These are phyloP conservation scores for Solanum chiquidenum DNA, from an alignment of 257 asterid genomes.

Conservation along the genomic window DNA sequence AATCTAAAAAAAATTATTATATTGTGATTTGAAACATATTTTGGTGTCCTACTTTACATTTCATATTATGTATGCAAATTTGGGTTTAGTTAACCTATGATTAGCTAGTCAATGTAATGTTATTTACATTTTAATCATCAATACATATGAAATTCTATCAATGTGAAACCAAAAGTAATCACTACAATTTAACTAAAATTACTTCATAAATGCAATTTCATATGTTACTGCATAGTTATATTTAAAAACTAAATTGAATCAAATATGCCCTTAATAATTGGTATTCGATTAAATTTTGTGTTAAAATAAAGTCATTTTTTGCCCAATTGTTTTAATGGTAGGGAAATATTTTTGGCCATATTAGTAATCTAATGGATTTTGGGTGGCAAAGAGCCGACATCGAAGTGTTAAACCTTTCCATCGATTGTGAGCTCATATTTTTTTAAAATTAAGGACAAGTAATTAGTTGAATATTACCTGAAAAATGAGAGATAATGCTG, in stretches of 20 bases:
- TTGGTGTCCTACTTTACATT: not conserved
- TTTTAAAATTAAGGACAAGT: not conserved
- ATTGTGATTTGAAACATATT: not conserved
- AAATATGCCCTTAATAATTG: not conserved
- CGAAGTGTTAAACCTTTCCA: no score
- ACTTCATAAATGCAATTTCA: not conserved
- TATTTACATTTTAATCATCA: not conserved
- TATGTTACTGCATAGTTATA: not conserved
- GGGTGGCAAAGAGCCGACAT: no score
- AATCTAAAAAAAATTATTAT: not conserved
- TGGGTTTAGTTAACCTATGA: not conserved
- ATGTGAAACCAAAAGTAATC: not conserved
- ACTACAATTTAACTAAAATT: not conserved
- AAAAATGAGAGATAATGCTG: slow-evolving; percentile 31
- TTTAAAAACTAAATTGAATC: not conserved
- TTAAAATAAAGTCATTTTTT: not conserved
- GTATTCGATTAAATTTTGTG: not conserved
- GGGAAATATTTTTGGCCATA: not conserved
- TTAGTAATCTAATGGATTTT: not conserved
- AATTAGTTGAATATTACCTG: slow-evolving; percentile 29
- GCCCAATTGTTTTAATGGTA: not conserved
- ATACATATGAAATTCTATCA: not conserved
- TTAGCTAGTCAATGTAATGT: not conserved
- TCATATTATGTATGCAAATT: not conserved
- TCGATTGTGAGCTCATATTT: not conserved